phyloP scores from a whole-genome alignment of 2,329 filamentous ascomycete species.

The Raffaelea ambrosiae region DNA sequence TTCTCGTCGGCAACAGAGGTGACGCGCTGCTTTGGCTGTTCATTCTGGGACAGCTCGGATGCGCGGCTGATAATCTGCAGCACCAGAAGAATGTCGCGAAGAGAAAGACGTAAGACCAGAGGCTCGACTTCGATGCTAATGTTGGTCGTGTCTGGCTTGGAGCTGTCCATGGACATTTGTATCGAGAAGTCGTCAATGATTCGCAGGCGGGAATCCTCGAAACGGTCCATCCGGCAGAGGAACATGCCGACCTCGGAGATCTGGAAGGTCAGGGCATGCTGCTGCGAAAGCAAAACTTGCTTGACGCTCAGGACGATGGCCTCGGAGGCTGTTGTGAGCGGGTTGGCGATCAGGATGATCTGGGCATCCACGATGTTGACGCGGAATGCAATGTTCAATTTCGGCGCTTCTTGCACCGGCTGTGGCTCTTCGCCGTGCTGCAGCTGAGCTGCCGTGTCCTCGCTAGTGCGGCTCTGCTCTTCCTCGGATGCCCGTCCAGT shows the following conservation, averaged over 20 bases:
- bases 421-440: background rate
- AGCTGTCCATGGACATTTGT: constrained; percentile 75
- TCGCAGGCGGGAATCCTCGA: constrained; percentile 79
- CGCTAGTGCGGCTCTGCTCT: constrained; percentile 14
- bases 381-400: constrained; percentile 75
- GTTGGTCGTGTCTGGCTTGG: constrained; percentile 55
- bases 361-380: constrained; percentile 95
- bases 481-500: constrained; percentile 26
- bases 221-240: constrained; percentile 94
- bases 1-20: constrained; percentile 42
- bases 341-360: constrained; percentile 92
- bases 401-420: constrained; percentile 18
- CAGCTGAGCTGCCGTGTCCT: constrained; percentile 8
- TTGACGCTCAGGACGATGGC: constrained; percentile 93
- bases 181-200: constrained; percentile 97
- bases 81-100: constrained; percentile 89
- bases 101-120: constrained; percentile 77
- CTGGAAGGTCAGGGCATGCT: constrained; percentile 89
- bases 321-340: constrained; percentile 80
- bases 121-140: constrained; percentile 88
- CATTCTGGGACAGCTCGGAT: constrained; percentile 66
- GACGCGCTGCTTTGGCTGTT: constrained; percentile 38
- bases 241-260: constrained; percentile 97
- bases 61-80: constrained; percentile 89
- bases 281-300: constrained; percentile 84